Percentiles rank a stretch among this genome's conserved stretches.
Evolutionary conservation across 1,284 basidiomycete genomes (phyloP).

Genomic region (Vanrija pseudolonga): DNA sequence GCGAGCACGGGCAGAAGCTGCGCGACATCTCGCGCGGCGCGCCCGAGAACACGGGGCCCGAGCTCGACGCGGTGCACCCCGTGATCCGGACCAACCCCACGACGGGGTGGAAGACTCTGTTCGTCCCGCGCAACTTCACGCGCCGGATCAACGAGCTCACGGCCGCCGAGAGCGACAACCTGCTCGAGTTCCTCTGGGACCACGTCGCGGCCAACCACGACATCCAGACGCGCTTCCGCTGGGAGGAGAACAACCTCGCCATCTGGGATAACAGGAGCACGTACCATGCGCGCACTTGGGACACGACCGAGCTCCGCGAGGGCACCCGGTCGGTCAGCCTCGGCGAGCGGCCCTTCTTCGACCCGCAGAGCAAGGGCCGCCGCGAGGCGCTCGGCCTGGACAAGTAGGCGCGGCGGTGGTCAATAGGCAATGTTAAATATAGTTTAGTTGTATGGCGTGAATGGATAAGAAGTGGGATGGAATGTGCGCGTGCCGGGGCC

Average conservation of each 20-base stretch:
- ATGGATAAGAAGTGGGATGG: too few relatives aligned
- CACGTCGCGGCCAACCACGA: constrained; percentile 58
- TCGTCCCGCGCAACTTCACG: constrained; percentile 63
- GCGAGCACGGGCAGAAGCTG: not conserved
- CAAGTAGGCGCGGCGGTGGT: too few relatives aligned
- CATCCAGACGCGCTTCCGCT: constrained; percentile 58
- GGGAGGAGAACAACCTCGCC: constrained; percentile 47
- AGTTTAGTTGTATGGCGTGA: too few relatives aligned
- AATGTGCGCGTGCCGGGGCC: too few relatives aligned
- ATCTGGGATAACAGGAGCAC: constrained; percentile 47
- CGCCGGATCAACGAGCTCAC: constrained; percentile 60
- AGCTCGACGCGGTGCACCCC: constrained; percentile 62
- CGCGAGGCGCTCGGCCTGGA: constrained; percentile 15
- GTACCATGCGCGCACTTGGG: constrained; percentile 53
- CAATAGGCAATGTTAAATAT: too few relatives aligned
- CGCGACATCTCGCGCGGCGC: constrained; percentile 50
- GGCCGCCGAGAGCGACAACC: constrained; percentile 54
- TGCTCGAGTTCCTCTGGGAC: constrained; percentile 23
- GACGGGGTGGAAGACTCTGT: constrained; percentile 74
- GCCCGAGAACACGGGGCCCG: constrained; percentile 59
- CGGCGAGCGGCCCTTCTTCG: constrained; percentile 62
- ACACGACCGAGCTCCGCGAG: constrained; percentile 44
- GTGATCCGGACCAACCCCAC: constrained; percentile 49
- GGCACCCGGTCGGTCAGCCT: constrained; percentile 62
- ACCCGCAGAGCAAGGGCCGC: constrained; percentile 22